Evolutionary conservation across 345 rosid species (phyloP).

Genomic region (Gynandropsis gynandra): DNA sequence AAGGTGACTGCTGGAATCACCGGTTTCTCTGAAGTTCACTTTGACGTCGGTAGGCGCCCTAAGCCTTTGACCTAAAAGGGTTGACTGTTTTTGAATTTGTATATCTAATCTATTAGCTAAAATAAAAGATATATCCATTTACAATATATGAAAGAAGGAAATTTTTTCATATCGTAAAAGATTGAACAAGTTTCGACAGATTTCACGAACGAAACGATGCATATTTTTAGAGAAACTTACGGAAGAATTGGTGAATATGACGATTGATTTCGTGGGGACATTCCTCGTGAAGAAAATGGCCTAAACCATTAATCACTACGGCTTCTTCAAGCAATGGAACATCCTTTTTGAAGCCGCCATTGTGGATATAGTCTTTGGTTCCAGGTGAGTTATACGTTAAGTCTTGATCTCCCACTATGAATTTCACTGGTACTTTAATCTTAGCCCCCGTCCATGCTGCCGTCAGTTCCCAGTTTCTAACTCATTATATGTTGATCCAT

Average conservation of each 20-base stretch:
- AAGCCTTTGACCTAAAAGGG: slow-evolving; percentile 33
- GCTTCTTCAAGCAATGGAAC: slow-evolving; percentile 70
- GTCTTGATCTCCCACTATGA: slow-evolving; percentile 69
- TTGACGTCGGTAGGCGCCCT: slow-evolving; percentile 46
- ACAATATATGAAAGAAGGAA: too few relatives aligned
- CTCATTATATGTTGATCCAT: too few relatives aligned
- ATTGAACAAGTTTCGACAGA: too few relatives aligned
- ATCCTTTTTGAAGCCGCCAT: slow-evolving; percentile 43
- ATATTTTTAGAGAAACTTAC: slow-evolving; percentile 19
- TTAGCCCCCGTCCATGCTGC: slow-evolving; percentile 54
- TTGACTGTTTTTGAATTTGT: too few relatives aligned
- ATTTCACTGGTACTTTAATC: slow-evolving; percentile 62
- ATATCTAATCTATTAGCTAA: too few relatives aligned
- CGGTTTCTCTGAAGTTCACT: slow-evolving; percentile 55
- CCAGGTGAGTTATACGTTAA: slow-evolving; percentile 46
- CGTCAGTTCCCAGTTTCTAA: slow-evolving; percentile 74
- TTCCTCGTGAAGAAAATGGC: slow-evolving; percentile 66
- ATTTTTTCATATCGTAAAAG: too few relatives aligned
- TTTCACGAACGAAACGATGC: too few relatives aligned
- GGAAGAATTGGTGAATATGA: slow-evolving; percentile 55
- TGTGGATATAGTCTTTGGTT: slow-evolving; percentile 44
- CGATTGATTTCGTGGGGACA: slow-evolving; percentile 49
- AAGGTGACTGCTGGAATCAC: slow-evolving; percentile 82
- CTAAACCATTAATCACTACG: slow-evolving; percentile 62
- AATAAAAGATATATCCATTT: too few relatives aligned